Percentiles rank a stretch among this genome's conserved stretches.
phyloP scores from a whole-genome alignment of 805 yeast species.

The Aciculoconidium aculeatum region DNA sequence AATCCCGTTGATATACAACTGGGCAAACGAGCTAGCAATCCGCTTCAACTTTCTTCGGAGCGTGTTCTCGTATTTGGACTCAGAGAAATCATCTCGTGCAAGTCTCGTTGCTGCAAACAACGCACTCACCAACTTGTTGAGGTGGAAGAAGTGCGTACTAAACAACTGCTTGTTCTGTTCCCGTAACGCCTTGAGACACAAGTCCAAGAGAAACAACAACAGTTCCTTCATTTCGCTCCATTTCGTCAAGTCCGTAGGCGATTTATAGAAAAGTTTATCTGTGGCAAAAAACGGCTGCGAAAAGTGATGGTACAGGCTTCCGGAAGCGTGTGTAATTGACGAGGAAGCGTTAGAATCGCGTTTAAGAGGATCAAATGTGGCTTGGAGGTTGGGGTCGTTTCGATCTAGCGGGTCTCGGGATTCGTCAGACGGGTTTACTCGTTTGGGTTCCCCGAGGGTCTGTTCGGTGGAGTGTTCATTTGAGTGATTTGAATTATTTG shows the following conservation, averaged over 20 bases:
- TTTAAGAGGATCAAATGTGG: constrained; percentile 28
- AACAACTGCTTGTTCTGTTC: constrained; percentile 49
- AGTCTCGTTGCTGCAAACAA: constrained; percentile 53
- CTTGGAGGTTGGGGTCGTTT: too few relatives aligned
- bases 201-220: constrained; percentile 42
- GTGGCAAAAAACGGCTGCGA: constrained; percentile 35
- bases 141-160: constrained; percentile 45
- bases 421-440: too few relatives aligned
- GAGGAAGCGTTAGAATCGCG: constrained; percentile 35
- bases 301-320: constrained; percentile 34
- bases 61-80: constrained; percentile 40
- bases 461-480: too few relatives aligned
- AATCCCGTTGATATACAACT: constrained; percentile 58
- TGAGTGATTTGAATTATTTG: too few relatives aligned
- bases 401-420: too few relatives aligned
- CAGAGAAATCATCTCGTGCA: constrained; percentile 44
- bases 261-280: constrained; percentile 47
- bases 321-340: constrained; percentile 20
- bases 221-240: constrained; percentile 55
- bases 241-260: constrained; percentile 50
- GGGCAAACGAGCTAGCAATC: constrained; percentile 51
- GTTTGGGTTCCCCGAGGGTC: too few relatives aligned
- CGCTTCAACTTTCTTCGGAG: constrained; percentile 47
- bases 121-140: constrained; percentile 47
- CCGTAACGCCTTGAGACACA: constrained; percentile 45